Percentiles rank a stretch among this genome's conserved stretches.
These are phyloP conservation scores for Fusarium sambucinum DNA, from an alignment of 2,329 filamentous ascomycete genomes.

Conservation along the genomic window DNA sequence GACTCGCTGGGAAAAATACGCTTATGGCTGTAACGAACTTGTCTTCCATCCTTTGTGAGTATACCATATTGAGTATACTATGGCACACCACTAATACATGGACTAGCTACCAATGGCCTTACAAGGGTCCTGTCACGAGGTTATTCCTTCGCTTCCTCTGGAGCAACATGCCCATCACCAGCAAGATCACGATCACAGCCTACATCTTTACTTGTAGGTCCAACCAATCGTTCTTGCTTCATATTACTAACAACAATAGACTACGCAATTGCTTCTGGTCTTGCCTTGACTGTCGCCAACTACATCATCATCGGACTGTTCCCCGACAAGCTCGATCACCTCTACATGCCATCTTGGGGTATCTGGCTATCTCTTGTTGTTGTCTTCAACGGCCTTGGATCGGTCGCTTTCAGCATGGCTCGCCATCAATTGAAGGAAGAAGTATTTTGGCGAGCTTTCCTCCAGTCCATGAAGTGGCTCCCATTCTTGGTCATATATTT, in stretches of 20 bases:
- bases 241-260: background rate
- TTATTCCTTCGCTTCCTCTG: background rate
- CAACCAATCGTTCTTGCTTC: fast-evolving
- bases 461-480: background rate
- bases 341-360: background rate
- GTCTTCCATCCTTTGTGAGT: background rate
- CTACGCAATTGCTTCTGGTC: background rate
- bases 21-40: background rate
- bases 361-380: background rate
- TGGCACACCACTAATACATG: fast-evolving
- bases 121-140: background rate
- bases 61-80: fast-evolving
- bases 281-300: background rate
- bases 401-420: background rate
- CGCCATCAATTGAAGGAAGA: background rate
- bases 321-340: background rate
- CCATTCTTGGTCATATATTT: background rate
- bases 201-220: background rate
- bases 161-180: background rate
- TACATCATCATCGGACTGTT: background rate
- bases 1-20: background rate
- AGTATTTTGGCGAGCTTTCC: background rate
- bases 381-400: background rate
- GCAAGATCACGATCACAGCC: background rate
- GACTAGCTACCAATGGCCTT: background rate